Evolutionary conservation across 495 filamentous ascomycete species (phyloP), one percentile per base, ranked within the genome.

Genomic region (Parathielavia appendiculata): DNA sequence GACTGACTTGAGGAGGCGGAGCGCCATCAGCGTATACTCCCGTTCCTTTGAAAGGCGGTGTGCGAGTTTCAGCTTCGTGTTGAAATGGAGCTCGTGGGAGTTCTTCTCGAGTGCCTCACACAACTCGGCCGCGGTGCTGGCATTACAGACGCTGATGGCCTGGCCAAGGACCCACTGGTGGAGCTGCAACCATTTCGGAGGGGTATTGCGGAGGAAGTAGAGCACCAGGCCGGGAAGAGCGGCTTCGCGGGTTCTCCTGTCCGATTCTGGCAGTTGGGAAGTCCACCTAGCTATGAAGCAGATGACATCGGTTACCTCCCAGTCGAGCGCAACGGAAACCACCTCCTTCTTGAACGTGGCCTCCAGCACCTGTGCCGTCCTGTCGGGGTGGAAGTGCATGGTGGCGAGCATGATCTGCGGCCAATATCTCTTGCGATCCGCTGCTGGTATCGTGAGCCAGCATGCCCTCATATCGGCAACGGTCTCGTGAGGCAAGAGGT

Each of bases 231-330:
- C 13, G 4, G 58, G 14, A 2, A 71, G 46, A 0, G n/a, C 35
- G 14, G 20, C 41, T 11, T 19, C 41, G 11, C 48, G 35, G 26
- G 35, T 30, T 19, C 11, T n/a, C 19, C 34, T 30, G 7, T 26
- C n/a, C 1, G 36, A 40, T 1, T 17, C 41, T 22, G 57, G 55
- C 36, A 51, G 36, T 2, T 7, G 17, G 11, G 22, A 38, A 50
- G 22, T 16, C 52, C 51, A 51, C 6, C 36, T 58, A 17, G 70
- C 69, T 48, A 87, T 54, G 47, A 79, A 75, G 9, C 72, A 56
- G 20, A 86, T 54, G 52, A 76, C 72, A 63, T 88, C 83, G 35
- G 66, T 66, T 11, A 83, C 66, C 53, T 82, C 74, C 39, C 76
- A 78, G 43, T 73, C 75, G 13, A 76, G 72, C n/a, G 79, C 76